phyloP scores from a whole-genome alignment of 176 grass and related monocot species.

The Aegilops tauschii region DNA sequence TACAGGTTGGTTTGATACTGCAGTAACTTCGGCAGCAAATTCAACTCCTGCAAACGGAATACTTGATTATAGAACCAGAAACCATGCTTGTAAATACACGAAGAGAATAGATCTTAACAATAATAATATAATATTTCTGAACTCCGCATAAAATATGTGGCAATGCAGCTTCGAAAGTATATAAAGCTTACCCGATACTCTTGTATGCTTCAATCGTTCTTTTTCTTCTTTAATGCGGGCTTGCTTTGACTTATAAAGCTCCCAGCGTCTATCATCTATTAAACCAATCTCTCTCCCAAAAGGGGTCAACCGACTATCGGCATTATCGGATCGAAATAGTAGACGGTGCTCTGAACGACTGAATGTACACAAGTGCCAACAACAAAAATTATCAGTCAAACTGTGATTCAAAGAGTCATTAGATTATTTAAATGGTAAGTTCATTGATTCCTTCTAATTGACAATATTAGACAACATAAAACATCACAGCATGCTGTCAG shows the following conservation, averaged over 20 bases:
- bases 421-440: not conserved
- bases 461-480: not conserved
- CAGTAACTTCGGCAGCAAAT: slow-evolving; percentile 70
- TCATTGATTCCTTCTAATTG: not conserved
- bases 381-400: slow-evolving; percentile 25
- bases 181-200: slow-evolving; percentile 49
- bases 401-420: not conserved
- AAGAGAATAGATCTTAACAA: not conserved
- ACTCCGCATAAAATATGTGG: not conserved
- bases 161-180: slow-evolving; percentile 2
- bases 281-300: slow-evolving; percentile 89
- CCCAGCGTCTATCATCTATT: slow-evolving; percentile 87
- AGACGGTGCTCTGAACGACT: slow-evolving; percentile 92
- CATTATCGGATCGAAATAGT: slow-evolving; percentile 91
- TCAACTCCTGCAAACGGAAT: slow-evolving; percentile 49
- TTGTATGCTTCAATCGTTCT: slow-evolving; percentile 65
- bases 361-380: slow-evolving; percentile 20
- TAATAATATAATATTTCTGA: slow-evolving; percentile 3
- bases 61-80: slow-evolving; percentile 3
- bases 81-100: not conserved
- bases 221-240: slow-evolving; percentile 75
- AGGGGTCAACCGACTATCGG: slow-evolving; percentile 90
- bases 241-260: slow-evolving; percentile 86
- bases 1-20: slow-evolving; percentile 75
- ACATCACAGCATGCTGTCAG: not conserved